Conservation (phyloP, 768 basidiomycete species). For the Nevesoporus exiguus region DNA sequence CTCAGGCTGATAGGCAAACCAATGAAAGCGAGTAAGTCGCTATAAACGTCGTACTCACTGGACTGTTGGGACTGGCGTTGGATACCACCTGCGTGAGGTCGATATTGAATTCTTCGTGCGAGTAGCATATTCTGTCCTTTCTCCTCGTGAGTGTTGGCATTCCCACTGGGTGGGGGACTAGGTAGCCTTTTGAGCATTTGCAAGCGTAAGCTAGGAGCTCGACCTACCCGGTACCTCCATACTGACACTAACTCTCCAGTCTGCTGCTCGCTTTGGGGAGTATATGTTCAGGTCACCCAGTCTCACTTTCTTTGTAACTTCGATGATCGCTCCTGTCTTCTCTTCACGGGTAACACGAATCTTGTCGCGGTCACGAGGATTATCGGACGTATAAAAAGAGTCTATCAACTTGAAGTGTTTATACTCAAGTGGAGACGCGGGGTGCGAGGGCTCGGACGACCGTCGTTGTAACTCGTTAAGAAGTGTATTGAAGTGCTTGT, state of each 20-base stretch:
- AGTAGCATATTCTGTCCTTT: slow-evolving; percentile 92
- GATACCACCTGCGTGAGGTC: slow-evolving; percentile 92
- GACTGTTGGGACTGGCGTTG: slow-evolving; percentile 41
- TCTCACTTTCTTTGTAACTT: slow-evolving; percentile 75
- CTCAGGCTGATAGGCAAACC: slow-evolving; percentile 43
- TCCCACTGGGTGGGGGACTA: slow-evolving; percentile 69
- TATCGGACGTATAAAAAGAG: slow-evolving; percentile 60
- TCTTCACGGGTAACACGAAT: slow-evolving; percentile 84
- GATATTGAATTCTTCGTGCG: slow-evolving; percentile 89
- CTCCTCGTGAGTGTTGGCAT: slow-evolving; percentile 55
- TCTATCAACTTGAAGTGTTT: slow-evolving; percentile 76
- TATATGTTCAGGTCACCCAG: slow-evolving; percentile 87
- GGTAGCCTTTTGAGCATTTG: not conserved
- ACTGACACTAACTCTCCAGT: slow-evolving; percentile 93
- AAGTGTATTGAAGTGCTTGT: slow-evolving; percentile 79
- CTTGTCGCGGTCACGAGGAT: slow-evolving; percentile 45
- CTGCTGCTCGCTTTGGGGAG: slow-evolving; percentile 75
- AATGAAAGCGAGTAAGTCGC: slow-evolving; percentile 2
- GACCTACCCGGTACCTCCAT: slow-evolving; percentile 82
- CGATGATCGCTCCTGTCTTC: slow-evolving; percentile 59
- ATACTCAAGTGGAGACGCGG: slow-evolving; percentile 63
- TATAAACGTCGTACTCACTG: slow-evolving; percentile 39
- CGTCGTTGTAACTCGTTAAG: slow-evolving; percentile 77
- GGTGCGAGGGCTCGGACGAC: slow-evolving; percentile 49
- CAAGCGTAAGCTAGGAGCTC: not conserved